Percentiles rank a stretch among this genome's conserved stretches.
Evolutionary conservation across 2,329 filamentous ascomycete species (phyloP).

Genomic region (Pseudocercospora musae): DNA sequence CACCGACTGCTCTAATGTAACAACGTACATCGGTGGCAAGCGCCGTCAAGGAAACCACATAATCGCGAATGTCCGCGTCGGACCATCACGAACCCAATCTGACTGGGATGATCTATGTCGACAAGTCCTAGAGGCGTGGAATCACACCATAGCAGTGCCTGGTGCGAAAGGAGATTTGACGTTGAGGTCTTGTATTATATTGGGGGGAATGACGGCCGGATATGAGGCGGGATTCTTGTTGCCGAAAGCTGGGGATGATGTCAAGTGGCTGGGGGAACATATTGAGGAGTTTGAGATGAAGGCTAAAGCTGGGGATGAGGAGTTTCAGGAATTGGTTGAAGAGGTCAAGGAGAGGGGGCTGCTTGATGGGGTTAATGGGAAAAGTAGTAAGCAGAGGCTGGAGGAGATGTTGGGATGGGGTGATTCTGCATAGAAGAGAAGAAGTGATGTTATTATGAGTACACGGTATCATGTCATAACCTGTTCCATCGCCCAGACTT

Average conservation of each 20-base stretch:
- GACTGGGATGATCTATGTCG: slow-evolving; percentile 33
- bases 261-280: slow-evolving; percentile 35
- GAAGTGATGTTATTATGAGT: background rate
- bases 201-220: slow-evolving; percentile 33
- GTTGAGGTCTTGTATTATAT: slow-evolving; percentile 27
- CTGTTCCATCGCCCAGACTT: background rate
- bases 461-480: background rate
- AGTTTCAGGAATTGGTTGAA: slow-evolving; percentile 33
- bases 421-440: background rate
- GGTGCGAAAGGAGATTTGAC: slow-evolving; percentile 12
- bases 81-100: slow-evolving; percentile 31
- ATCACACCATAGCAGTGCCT: slow-evolving; percentile 28
- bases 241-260: slow-evolving; percentile 33
- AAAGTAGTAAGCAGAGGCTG: slow-evolving; percentile 3
- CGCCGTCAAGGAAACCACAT: slow-evolving; percentile 34
- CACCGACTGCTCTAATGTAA: slow-evolving; percentile 25
- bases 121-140: slow-evolving; percentile 31
- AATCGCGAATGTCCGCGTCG: slow-evolving; percentile 36
- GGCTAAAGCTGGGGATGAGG: slow-evolving; percentile 36
- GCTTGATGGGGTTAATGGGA: slow-evolving; percentile 19
- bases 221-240: slow-evolving; percentile 34
- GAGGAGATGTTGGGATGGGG: slow-evolving; percentile 5
- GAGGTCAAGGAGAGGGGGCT: slow-evolving; percentile 34
- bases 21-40: slow-evolving; percentile 39
- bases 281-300: slow-evolving; percentile 33